Evolutionary conservation across 805 yeast species (phyloP).

Genomic region (Wickerhamiella azyma): DNA sequence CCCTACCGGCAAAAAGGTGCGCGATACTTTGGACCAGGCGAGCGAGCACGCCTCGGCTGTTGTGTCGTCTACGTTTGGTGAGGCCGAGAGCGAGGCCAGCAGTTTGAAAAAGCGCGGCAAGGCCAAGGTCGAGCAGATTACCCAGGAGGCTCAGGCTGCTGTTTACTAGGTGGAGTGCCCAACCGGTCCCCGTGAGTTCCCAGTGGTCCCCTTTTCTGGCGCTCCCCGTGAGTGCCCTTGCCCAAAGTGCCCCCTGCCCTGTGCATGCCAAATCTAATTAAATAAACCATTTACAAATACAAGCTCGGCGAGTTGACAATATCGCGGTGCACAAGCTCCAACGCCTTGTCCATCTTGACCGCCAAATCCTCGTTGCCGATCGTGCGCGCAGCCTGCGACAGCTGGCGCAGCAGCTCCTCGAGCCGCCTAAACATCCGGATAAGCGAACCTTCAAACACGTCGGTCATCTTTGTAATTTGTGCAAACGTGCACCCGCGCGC

Average conservation of each 20-base stretch:
- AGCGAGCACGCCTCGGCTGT: background rate
- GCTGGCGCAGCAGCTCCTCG: slow-evolving; percentile 84
- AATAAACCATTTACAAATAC: slow-evolving; percentile 35
- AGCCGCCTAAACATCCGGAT: slow-evolving; percentile 89
- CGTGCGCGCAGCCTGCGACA: slow-evolving; percentile 82
- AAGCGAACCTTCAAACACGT: slow-evolving; percentile 92
- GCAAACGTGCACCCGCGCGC: slow-evolving; percentile 92
- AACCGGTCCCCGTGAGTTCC: too few species aligned
- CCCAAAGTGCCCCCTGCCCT: too few species aligned
- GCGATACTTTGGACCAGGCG: too few species aligned
- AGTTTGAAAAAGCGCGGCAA: background rate
- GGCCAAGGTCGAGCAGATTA: slow-evolving; percentile 3
- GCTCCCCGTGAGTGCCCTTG: too few species aligned
- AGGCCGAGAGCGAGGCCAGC: background rate
- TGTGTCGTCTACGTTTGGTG: background rate
- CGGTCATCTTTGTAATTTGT: slow-evolving; percentile 96
- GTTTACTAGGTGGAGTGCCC: slow-evolving; percentile 2
- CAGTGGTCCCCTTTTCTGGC: too few species aligned
- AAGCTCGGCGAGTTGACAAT: slow-evolving; percentile 93
- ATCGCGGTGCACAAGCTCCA: slow-evolving; percentile 83
- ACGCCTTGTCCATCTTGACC: slow-evolving; percentile 75
- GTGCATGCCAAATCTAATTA: background rate
- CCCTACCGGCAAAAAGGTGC: slow-evolving; percentile 1
- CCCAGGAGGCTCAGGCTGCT: slow-evolving; percentile 1
- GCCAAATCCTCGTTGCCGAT: slow-evolving; percentile 83